These are phyloP conservation scores for Cyclotella distinguenda DNA, from an alignment of 108 stramenopile genomes.

Conservation along the genomic window DNA sequence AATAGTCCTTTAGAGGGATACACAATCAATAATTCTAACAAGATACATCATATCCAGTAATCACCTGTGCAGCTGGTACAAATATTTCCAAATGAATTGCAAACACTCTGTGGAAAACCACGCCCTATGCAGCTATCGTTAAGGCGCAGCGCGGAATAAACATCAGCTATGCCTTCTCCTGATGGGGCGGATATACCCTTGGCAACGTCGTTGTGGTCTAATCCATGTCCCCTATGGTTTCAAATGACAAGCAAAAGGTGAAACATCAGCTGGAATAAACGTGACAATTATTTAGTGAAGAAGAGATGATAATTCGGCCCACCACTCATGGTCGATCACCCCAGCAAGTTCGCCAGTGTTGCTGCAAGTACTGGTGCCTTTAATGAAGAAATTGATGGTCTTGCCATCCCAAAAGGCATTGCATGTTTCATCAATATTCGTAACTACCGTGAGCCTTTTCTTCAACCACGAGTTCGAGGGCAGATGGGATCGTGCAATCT, in stretches of 20 bases:
- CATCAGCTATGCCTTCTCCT: slow-evolving; percentile 38
- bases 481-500: slow-evolving; percentile 18
- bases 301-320: background rate
- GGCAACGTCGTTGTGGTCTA: slow-evolving; percentile 20
- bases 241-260: background rate
- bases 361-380: slow-evolving; percentile 20
- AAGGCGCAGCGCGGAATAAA: slow-evolving; percentile 23
- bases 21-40: no score
- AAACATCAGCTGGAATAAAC: background rate
- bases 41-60: no score
- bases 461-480: slow-evolving; percentile 20
- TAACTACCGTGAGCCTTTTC: slow-evolving; percentile 1
- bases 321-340: slow-evolving; percentile 22
- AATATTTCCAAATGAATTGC: background rate
- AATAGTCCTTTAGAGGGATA: background rate
- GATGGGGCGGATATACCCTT: slow-evolving; percentile 24
- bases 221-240: slow-evolving; percentile 10
- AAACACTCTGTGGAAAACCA: background rate
- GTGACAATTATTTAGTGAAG: background rate
- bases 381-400: slow-evolving; percentile 19
- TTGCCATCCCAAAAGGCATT: slow-evolving; percentile 29
- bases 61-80: slow-evolving; percentile 9
- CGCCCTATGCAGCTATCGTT: slow-evolving; percentile 37
- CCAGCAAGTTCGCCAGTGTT: slow-evolving; percentile 18
- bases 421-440: slow-evolving; percentile 16